Evolutionary conservation across 768 basidiomycete genomes (phyloP).

Genomic region (Tephrocybe sp.): DNA sequence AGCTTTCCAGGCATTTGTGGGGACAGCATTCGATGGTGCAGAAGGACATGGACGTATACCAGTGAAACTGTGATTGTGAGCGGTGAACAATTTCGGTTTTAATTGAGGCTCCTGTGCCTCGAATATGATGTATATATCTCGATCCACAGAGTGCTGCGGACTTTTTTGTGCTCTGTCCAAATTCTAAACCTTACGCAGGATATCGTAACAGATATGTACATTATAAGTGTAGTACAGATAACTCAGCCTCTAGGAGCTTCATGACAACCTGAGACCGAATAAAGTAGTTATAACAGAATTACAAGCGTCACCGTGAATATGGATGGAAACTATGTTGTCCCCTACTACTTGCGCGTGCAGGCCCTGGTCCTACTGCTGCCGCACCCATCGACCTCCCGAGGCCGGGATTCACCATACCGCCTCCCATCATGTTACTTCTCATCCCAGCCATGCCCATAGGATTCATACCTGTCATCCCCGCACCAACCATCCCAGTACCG

Average conservation of each 20-base stretch:
- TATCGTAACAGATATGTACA: too few species aligned
- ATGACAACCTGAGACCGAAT: too few species aligned
- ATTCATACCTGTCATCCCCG: constrained; percentile 21
- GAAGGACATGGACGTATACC: constrained; percentile 4
- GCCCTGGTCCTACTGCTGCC: constrained; percentile 24
- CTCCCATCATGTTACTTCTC: constrained; percentile 19
- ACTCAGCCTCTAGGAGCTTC: too few species aligned
- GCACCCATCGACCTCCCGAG: constrained; percentile 36
- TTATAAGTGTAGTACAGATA: too few species aligned
- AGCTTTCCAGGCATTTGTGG: constrained; percentile 44
- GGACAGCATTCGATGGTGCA: constrained; percentile 40
- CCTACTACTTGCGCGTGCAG: constrained; percentile 42
- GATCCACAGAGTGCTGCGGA: too few species aligned
- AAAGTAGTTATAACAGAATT: constrained; percentile 3
- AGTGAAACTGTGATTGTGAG: constrained; percentile 19
- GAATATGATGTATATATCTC: too few species aligned
- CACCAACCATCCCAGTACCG: constrained; percentile 12
- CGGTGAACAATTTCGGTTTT: too few species aligned
- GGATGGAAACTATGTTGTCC: constrained; percentile 65
- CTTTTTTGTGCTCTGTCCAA: too few species aligned
- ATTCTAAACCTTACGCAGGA: too few species aligned
- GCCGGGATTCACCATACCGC: constrained; percentile 16
- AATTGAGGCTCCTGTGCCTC: too few species aligned
- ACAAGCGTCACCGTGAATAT: constrained; percentile 50
- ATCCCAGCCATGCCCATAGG: constrained; percentile 15